These are phyloP conservation scores for Malus hybrid DNA, from an alignment of 331 rosid species.

Conservation along the genomic window DNA sequence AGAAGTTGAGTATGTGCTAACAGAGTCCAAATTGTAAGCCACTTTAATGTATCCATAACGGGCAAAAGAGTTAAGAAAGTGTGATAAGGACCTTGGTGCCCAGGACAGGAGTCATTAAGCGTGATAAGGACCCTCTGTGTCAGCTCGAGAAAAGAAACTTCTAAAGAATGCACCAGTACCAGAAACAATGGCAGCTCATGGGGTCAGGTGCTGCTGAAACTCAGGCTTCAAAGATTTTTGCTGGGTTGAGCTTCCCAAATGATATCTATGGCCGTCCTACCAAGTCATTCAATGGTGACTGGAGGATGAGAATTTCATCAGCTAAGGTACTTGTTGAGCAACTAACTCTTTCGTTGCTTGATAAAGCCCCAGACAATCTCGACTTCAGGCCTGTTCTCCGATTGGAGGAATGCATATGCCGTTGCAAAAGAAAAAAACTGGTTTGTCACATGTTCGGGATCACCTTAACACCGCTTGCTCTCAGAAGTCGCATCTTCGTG, in stretches of 20 bases:
- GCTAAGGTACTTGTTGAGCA: slow-evolving; percentile 86
- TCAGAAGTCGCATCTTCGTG: slow-evolving; percentile 75
- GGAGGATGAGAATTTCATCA: slow-evolving; percentile 84
- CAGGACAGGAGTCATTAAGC: slow-evolving; percentile 17
- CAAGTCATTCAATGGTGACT: background rate
- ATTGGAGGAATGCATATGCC: slow-evolving; percentile 78
- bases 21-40: slow-evolving; percentile 22
- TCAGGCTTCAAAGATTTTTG: slow-evolving; percentile 78
- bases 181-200: slow-evolving; percentile 23
- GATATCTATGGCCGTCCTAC: background rate
- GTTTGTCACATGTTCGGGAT: slow-evolving; percentile 83
- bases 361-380: slow-evolving; percentile 82
- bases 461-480: slow-evolving; percentile 69
- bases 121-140: slow-evolving; percentile 43
- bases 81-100: slow-evolving; percentile 54
- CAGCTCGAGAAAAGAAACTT: slow-evolving; percentile 63
- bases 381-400: slow-evolving; percentile 88
- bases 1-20: slow-evolving; percentile 34
- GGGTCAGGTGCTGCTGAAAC: slow-evolving; percentile 58
- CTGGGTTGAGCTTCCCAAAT: slow-evolving; percentile 58
- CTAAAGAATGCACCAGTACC: slow-evolving; percentile 72
- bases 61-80: slow-evolving; percentile 52
- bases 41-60: slow-evolving; percentile 15
- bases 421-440: slow-evolving; percentile 66
- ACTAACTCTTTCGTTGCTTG: slow-evolving; percentile 69